Base-by-base conservation (phyloP, 2,329 filamentous ascomycete genomes). In the Elsinoe australis region DNA sequence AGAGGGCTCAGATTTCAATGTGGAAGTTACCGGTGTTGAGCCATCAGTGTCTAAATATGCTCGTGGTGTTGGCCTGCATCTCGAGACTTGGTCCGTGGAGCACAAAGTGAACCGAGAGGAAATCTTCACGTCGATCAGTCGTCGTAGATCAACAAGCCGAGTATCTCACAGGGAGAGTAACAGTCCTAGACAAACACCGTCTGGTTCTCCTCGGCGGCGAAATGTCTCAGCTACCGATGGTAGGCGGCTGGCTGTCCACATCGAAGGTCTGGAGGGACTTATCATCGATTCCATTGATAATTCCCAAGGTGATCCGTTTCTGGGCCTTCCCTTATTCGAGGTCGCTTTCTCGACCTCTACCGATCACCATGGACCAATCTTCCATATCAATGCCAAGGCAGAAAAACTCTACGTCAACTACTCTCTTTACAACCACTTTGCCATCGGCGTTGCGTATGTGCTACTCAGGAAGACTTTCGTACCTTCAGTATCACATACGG, bases 381-480 rank as follows among this genome's bases (percentile, higher is more conserved):
- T 95, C 59, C 87, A 96, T 60, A 68, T 96, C 34, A 87, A 94
- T 55, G 85, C 87, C 0, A 79, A 85, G 46, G 76, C 92, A 15
- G 83, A 84, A 55, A 87, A 85, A 4, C 68, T 98, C 1, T 79
- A 86, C 52, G 60, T 94, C 5, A 84, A 94, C 44, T 96, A 96
- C 61, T 98, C 94, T 0, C 75, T 98, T 0, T 95, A 94, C 63
- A 83, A 89, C 3, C 89, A 95, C 61, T 98, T 95, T 61, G 84
- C 89, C 0, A 75, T 94, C 19, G 85, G 87, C 1, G 80, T 96
- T 51, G 92, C 90, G 6, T 70, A 76, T 18, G 82, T 81, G 61
- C 86, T 94, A 2, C 64, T 98, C 18, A 63, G 60, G 38, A 64
- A 65, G 35, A 71, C 71, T 0, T 70, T 73, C 47, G 58, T 62